Base-by-base conservation (phyloP, 345 rosid genomes). In the Salix purpurea region DNA sequence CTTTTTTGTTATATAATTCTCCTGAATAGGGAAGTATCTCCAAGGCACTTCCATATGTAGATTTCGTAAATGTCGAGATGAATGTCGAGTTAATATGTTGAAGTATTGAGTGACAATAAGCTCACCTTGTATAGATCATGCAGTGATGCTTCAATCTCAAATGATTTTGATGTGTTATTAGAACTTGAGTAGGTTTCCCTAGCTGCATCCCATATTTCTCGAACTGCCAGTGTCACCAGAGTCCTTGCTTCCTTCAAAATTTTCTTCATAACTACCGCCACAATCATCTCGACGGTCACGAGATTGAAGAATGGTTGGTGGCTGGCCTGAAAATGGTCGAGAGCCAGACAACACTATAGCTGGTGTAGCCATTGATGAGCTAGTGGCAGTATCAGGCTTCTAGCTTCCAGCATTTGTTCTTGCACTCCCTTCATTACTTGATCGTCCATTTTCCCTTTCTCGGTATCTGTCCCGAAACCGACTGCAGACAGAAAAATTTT, bases 391-490 rank as follows among this genome's bases (percentile, higher is more conserved):
- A 74, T 91, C 93, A 19, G 86, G 78, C 74, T 84, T 90, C 80
- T 82, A 67, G 73, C 74, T 81, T 54, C 87, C 84, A 67, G 80
- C 69, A 23, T 73, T 78, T 36, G 78, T 74, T 83, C 95, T 88
- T 5, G 75, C 75, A 67, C 80, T 79, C 48, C 86, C 91, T 84
- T 90, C 95, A 65, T 77, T 80, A 44, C 83, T 81, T 12, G 87
- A 67, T 81, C 95, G 87, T 72, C 89, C 92, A 44, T 89, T 89
- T 70, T 90, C 97, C 82, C 97, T 89, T 76, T 90, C 97, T 4
- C 95, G 91, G 73, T 78, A 89, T 77, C 93, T 88, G 19, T 92
- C 97, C 65, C 97, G 86, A 16, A 88, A 78, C 69, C 97, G 83
- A 60, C 88, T 89, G 88, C 67, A 84, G 30, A 72, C 65, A 44